These are phyloP conservation scores for Lindgomyces ingoldianus DNA, from an alignment of 495 filamentous ascomycete species.

Conservation along the genomic window DNA sequence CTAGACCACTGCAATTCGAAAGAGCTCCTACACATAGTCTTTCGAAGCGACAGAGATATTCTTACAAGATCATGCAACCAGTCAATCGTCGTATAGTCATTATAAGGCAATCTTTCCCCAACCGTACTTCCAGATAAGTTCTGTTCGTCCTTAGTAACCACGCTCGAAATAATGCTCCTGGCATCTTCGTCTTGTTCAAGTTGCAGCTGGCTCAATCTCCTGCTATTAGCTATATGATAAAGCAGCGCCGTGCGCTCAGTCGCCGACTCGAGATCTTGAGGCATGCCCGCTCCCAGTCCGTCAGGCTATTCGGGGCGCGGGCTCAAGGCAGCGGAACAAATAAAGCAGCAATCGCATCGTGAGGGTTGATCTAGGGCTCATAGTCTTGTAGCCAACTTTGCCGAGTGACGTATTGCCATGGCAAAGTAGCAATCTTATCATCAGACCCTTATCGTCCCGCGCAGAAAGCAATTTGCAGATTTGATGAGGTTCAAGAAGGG, in stretches of 20 bases:
- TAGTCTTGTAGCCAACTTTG: no score
- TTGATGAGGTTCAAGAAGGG: not conserved
- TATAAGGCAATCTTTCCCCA: slow-evolving; percentile 59
- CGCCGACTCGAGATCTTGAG: slow-evolving; percentile 26
- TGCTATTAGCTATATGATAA: slow-evolving; percentile 34
- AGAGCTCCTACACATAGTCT: not conserved
- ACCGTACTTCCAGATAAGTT: slow-evolving; percentile 48
- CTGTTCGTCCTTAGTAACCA: slow-evolving; percentile 51
- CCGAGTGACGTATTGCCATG: no score
- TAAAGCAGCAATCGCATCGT: no score
- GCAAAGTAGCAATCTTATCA: not conserved
- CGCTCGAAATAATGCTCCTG: slow-evolving; percentile 39
- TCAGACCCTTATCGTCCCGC: not conserved
- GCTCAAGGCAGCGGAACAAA: no score
- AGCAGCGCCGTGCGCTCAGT: slow-evolving; percentile 45
- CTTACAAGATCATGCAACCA: slow-evolving; percentile 60
- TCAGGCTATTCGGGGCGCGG: no score
- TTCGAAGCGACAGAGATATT: not conserved
- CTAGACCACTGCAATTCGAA: not conserved
- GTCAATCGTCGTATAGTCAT: slow-evolving; percentile 61
- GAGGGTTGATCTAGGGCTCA: no score
- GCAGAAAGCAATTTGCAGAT: not conserved
- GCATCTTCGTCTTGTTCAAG: slow-evolving; percentile 43
- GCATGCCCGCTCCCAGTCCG: no score
- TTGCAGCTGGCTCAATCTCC: slow-evolving; percentile 40